Evolutionary conservation across 179 eudicot genomes (phyloP).

Genomic region (Beta macrorhiza): DNA sequence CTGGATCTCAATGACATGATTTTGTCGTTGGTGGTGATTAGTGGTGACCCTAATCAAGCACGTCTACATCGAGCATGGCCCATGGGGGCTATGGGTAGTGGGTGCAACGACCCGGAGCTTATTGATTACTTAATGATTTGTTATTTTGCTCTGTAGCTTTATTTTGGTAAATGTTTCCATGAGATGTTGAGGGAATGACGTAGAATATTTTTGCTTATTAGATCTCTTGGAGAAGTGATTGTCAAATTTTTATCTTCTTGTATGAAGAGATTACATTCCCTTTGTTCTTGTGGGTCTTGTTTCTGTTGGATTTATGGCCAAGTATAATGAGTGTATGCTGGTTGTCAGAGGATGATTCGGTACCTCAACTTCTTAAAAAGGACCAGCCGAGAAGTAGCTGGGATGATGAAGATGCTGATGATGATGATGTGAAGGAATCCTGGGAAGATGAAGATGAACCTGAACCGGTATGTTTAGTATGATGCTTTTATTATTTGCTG

Average conservation of each 20-base stretch:
- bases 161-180: too few species aligned
- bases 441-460: slow-evolving; percentile 98
- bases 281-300: background rate
- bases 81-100: too few species aligned
- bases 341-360: slow-evolving; percentile 59
- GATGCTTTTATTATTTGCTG: background rate
- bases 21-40: too few species aligned
- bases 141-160: too few species aligned
- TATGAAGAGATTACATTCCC: background rate
- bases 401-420: slow-evolving; percentile 95
- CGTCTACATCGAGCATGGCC: too few species aligned
- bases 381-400: slow-evolving; percentile 50
- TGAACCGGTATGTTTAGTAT: slow-evolving; percentile 47
- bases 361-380: slow-evolving; percentile 51
- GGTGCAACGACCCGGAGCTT: too few species aligned
- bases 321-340: background rate
- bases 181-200: background rate
- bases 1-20: too few species aligned
- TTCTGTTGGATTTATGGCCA: background rate
- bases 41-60: too few species aligned
- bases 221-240: background rate
- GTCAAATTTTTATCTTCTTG: background rate
- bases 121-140: too few species aligned
- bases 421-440: slow-evolving; percentile 75
- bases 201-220: background rate